Evolutionary conservation across 1,284 basidiomycete genomes (phyloP), one percentile per base, ranked within the genome.

Genomic region (Leccinum pachyderme): DNA sequence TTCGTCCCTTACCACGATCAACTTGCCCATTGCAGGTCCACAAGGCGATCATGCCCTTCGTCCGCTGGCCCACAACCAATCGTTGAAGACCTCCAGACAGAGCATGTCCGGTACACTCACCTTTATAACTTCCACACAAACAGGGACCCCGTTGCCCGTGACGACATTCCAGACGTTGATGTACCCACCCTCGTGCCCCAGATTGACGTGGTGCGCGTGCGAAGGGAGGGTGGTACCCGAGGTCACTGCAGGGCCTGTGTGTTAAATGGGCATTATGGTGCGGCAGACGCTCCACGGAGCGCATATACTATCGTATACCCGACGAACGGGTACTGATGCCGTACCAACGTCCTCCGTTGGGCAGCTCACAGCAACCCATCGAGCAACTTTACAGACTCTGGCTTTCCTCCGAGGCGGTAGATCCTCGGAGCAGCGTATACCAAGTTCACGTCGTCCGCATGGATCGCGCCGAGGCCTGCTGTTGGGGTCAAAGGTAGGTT

Each of bases 121-220:
- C 69, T 91, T 93, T 63, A 92, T 75, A 31, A 86, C 82, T 58
- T 89, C 84, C 8, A 82, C 62, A 63, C 87, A 93, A 8, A 67
- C 63, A 0, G 87, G 87, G 5, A 63, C 50, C 41, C 80, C 80
- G 54, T 82, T 81, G 4, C 73, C 73, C 0, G 74, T 75, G 2
- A 73, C 73, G 8, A 81, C 59, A n/a, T 72, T 68, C 93, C 95
- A 98, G 9, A 94, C 75, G 1, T 86, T 87, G 57, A 98, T 78
- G 63, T 81, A 89, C 0, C 96, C 97, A 44, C 91, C 93, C 70
- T 98, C 95, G 65, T 99, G 96, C 0, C 91, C 94, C n/a, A 99
- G 77, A 65, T 87, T 98, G 29, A 93, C 87, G 18, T 76, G 72
- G 2, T 81, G 77, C 0, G 87, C 84, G 9, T 82, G 75, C 0